phyloP scores from a whole-genome alignment of 768 basidiomycete species.

The Mycena epipterygia region DNA sequence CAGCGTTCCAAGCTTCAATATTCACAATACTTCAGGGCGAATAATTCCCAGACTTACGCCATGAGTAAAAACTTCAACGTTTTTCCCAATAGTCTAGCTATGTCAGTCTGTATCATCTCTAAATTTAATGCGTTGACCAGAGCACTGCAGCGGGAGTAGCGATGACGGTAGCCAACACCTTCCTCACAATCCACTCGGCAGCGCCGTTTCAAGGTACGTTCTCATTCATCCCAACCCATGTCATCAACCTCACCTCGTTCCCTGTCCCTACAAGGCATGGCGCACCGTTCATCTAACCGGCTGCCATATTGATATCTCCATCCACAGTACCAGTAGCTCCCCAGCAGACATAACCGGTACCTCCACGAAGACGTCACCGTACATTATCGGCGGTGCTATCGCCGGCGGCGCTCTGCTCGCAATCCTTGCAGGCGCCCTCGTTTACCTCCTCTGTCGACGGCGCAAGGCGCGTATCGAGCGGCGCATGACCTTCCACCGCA shows the following conservation, averaged over 20 bases:
- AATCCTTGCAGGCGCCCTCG: neutral
- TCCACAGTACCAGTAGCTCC: neutral
- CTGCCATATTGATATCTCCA: too few species aligned
- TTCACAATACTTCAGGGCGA: neutral
- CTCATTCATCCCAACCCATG: too few species aligned
- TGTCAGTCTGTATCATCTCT: too few species aligned
- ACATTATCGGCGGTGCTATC: conserved; percentile 2
- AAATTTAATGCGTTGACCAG: too few species aligned
- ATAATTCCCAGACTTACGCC: neutral
- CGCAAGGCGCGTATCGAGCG: neutral
- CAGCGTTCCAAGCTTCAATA: neutral
- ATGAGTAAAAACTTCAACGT: conserved; percentile 6
- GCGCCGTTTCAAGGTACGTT: neutral
- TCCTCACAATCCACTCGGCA: neutral
- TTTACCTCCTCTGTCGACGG: neutral
- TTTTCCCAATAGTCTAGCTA: neutral
- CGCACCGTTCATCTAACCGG: too few species aligned
- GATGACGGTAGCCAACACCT: neutral
- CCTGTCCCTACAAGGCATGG: too few species aligned
- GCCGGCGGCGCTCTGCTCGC: conserved; percentile 5
- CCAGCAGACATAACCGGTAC: neutral
- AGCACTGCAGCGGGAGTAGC: too few species aligned
- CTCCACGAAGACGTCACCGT: neutral
- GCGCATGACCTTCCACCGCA: conserved; percentile 16
- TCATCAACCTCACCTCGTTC: neutral